Evolutionary conservation across 2,329 filamentous ascomycete species (phyloP).

Genomic region (Alternaria brassicae): DNA sequence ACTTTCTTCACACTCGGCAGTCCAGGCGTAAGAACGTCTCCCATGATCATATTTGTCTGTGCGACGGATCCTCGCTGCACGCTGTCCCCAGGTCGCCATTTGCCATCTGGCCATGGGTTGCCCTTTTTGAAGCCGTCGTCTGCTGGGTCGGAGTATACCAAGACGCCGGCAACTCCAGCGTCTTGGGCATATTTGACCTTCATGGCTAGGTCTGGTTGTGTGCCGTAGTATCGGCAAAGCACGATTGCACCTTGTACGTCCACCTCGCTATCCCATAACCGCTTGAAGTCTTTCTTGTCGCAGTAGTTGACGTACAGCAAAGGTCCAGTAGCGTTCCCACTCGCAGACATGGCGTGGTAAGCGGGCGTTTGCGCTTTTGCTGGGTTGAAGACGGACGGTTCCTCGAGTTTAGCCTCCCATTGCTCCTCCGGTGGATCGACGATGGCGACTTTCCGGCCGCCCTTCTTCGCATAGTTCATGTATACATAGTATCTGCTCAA

Average conservation of each 20-base stretch:
- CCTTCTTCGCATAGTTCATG: constrained; percentile 83
- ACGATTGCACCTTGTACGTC: constrained; percentile 81
- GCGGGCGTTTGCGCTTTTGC: constrained; percentile 69
- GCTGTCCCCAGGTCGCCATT: constrained; percentile 79
- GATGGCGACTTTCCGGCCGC: constrained; percentile 82
- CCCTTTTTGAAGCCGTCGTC: constrained; percentile 83
- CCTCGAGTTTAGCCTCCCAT: constrained; percentile 86
- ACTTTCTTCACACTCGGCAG: constrained; percentile 74
- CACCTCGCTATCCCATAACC: constrained; percentile 73
- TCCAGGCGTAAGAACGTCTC: constrained; percentile 91
- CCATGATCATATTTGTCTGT: constrained; percentile 80
- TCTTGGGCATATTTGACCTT: constrained; percentile 91
- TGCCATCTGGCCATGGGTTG: constrained; percentile 75
- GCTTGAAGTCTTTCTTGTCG: constrained; percentile 80
- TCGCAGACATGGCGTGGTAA: constrained; percentile 89
- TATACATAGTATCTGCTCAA: constrained; percentile 74
- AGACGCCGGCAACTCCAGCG: constrained; percentile 83
- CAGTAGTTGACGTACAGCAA: constrained; percentile 94
- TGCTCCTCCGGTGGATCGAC: constrained; percentile 70
- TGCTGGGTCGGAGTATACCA: constrained; percentile 90
- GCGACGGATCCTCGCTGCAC: constrained; percentile 85
- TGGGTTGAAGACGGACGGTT: constrained; percentile 73
- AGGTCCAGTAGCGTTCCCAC: constrained; percentile 84
- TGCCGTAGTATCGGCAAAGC: constrained; percentile 80
- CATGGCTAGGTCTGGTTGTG: constrained; percentile 73